Evolutionary conservation across 768 basidiomycete genomes (phyloP).

Genomic region (Hericium rajendrae): DNA sequence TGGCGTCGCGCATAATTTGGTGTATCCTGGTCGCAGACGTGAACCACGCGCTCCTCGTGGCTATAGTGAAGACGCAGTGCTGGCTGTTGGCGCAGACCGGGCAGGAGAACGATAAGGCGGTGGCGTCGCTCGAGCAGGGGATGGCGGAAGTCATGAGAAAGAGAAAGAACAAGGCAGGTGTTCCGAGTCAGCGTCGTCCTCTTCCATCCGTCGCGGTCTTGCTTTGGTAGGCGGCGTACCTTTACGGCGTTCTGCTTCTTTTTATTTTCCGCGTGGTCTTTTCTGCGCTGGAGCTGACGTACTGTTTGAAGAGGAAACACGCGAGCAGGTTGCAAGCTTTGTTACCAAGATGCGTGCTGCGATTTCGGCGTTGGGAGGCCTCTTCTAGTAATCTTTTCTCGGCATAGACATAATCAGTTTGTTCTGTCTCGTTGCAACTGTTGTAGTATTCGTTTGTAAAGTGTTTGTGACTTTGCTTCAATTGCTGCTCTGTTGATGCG

Average conservation of each 20-base stretch:
- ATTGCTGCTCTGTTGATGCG: neutral
- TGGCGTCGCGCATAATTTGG: neutral
- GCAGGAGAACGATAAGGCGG: constrained; percentile 9
- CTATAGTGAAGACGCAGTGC: constrained; percentile 8
- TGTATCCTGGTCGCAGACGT: constrained; percentile 1
- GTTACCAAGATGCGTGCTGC: neutral
- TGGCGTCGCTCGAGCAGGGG: constrained; percentile 7
- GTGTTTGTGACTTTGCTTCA: neutral
- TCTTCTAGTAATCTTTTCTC: neutral
- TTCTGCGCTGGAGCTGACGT: neutral
- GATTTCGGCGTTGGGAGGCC: neutral
- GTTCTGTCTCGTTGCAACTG: neutral
- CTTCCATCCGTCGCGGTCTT: neutral
- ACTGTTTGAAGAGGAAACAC: neutral
- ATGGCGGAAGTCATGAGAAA: constrained; percentile 9
- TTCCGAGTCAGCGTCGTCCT: neutral
- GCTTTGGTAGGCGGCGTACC: neutral
- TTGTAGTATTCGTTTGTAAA: neutral
- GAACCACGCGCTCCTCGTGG: constrained; percentile 8
- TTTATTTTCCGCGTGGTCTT: neutral
- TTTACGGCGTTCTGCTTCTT: neutral
- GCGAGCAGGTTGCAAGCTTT: neutral
- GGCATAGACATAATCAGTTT: neutral
- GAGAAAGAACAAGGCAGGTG: constrained; percentile 15
- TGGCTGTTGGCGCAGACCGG: constrained; percentile 11